Evolutionary conservation across 208 protist genomes (phyloP).

Genomic region (Acanthamoeba lenticulata): DNA sequence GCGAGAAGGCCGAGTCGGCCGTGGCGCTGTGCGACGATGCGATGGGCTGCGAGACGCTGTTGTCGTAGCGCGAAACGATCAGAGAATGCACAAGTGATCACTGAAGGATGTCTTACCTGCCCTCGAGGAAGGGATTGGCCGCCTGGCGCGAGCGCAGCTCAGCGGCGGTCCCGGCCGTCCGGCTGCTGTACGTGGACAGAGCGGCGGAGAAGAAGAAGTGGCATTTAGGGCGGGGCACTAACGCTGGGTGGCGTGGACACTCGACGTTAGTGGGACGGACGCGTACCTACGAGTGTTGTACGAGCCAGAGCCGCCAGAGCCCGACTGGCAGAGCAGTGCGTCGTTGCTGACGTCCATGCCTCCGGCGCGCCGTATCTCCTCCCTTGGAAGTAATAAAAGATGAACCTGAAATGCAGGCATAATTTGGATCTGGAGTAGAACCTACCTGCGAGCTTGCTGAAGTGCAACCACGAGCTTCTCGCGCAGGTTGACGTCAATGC

Average conservation of each 20-base stretch:
- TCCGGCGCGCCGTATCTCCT: neutral
- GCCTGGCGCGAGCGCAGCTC: neutral
- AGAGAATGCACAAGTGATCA: neutral
- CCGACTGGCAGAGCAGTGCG: neutral
- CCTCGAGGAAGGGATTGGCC: constrained; percentile 30
- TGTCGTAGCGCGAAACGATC: neutral
- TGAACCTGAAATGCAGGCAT: neutral
- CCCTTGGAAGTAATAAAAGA: neutral
- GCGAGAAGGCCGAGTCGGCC: neutral
- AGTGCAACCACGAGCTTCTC: neutral
- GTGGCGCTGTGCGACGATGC: neutral
- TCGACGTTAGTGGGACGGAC: too few relatives aligned
- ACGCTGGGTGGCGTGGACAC: too few relatives aligned
- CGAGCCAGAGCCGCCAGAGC: constrained; percentile 1
- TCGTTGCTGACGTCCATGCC: neutral
- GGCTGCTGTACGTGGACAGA: neutral
- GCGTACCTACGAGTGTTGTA: too few relatives aligned
- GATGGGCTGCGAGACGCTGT: neutral
- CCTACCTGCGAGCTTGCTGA: neutral
- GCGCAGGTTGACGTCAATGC: constrained; percentile 47
- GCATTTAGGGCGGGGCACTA: too few relatives aligned
- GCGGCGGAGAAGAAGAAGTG: neutral
- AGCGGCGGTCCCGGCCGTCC: neutral
- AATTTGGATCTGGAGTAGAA: neutral
- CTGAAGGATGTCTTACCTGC: neutral